Conservation (phyloP, 192 early-diverging fungal genomes). For the Linnemannia schmuckeri region DNA sequence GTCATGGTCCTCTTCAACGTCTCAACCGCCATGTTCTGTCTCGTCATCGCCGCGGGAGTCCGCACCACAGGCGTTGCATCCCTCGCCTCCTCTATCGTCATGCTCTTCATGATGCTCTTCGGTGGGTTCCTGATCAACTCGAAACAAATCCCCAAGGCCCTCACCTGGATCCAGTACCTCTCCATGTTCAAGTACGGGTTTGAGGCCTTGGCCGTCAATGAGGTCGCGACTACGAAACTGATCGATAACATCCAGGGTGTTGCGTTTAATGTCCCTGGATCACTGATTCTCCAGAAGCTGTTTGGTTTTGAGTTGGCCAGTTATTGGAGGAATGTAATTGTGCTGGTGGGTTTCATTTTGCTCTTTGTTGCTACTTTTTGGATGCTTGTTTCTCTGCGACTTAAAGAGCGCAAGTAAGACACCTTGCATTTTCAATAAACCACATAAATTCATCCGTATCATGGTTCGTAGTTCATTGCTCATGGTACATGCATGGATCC, state of each 20-base stretch:
- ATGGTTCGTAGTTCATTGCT: too few species aligned
- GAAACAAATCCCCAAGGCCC: constrained; percentile 69
- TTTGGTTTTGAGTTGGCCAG: constrained; percentile 57
- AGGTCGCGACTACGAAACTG: constrained; percentile 33
- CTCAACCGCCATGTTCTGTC: constrained; percentile 71
- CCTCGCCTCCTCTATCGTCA: constrained; percentile 71
- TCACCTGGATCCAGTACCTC: constrained; percentile 79
- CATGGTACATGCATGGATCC: too few species aligned
- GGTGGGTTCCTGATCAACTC: constrained; percentile 81
- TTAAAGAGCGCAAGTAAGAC: constrained; percentile 56
- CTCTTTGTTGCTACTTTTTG: constrained; percentile 42
- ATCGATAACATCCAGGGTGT: constrained; percentile 55
- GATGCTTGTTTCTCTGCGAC: constrained; percentile 32
- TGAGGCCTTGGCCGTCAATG: constrained; percentile 81
- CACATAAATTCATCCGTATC: background rate
- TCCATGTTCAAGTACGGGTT: constrained; percentile 81
- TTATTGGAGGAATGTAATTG: constrained; percentile 44
- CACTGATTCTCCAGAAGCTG: constrained; percentile 54
- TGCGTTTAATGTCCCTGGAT: constrained; percentile 47
- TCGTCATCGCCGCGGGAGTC: constrained; percentile 70
- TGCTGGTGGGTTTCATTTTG: constrained; percentile 38
- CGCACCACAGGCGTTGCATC: constrained; percentile 70
- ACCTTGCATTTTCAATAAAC: background rate
- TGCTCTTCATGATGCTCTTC: constrained; percentile 85
- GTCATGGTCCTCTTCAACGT: constrained; percentile 76